These are phyloP conservation scores for Colletotrichum noveboracense DNA, from an alignment of 2,329 filamentous ascomycete genomes.

Conservation along the genomic window DNA sequence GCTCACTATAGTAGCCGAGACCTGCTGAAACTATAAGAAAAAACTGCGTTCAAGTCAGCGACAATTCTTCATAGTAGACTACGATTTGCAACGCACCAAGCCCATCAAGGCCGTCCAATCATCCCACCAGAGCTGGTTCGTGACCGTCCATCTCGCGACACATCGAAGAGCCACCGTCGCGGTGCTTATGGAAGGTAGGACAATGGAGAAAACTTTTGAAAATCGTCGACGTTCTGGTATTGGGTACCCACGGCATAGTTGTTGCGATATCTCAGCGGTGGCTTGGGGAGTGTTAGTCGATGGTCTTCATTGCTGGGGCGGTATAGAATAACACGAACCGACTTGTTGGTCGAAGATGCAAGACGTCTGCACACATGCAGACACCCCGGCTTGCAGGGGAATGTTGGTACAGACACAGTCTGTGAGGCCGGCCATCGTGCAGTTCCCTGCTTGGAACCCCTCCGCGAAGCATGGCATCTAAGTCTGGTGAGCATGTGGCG, in stretches of 20 bases:
- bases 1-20: neutral
- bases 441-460: neutral
- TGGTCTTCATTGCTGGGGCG: neutral
- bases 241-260: constrained; percentile 1
- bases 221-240: neutral
- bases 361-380: constrained; percentile 13
- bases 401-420: constrained; percentile 14
- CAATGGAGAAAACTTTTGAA: neutral
- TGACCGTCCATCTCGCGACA: neutral
- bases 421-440: neutral
- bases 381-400: constrained; percentile 1
- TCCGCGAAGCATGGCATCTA: constrained; percentile 16
- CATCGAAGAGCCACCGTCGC: constrained; percentile 4
- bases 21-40: neutral
- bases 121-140: constrained; percentile 18
- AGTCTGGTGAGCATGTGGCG: neutral
- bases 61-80: fast-evolving
- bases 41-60: neutral
- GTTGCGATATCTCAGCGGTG: neutral
- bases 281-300: neutral
- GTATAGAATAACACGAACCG: neutral
- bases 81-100: neutral
- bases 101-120: constrained; percentile 13
- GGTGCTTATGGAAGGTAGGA: neutral
- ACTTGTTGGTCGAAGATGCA: constrained; percentile 8